Conservation (phyloP, 164 flowering plant genomes). For the Platanus orientalis region DNA sequence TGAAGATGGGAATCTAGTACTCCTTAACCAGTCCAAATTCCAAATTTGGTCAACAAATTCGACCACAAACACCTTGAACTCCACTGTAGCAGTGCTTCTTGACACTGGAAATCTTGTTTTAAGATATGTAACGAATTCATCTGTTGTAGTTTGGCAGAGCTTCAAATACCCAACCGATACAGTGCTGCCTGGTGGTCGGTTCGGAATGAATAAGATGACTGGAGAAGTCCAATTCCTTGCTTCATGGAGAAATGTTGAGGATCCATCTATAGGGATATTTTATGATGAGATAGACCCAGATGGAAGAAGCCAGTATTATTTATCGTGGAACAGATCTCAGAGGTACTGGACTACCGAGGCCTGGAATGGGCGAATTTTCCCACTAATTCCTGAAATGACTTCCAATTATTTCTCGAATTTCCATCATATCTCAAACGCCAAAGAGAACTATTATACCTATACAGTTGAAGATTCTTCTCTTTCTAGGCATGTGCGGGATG, state of each 20-base stretch:
- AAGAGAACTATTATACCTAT: constrained; percentile 14
- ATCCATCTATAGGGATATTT: constrained; percentile 49
- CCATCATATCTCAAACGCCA: background rate
- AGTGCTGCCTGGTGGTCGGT: constrained; percentile 48
- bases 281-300: constrained; percentile 18
- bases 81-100: constrained; percentile 33
- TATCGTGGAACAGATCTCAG: constrained; percentile 4
- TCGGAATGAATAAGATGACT: constrained; percentile 31
- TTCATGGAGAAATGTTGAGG: constrained; percentile 54
- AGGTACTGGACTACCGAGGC: constrained; percentile 19
- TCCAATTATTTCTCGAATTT: no score
- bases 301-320: constrained; percentile 5
- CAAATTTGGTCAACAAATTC: constrained; percentile 58
- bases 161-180: constrained; percentile 50
- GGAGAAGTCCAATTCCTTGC: constrained; percentile 21
- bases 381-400: constrained; percentile 18
- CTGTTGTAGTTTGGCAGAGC: constrained; percentile 48
- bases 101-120: constrained; percentile 61
- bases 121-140: constrained; percentile 22
- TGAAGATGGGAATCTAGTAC: constrained; percentile 15
- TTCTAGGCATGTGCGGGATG: constrained; percentile 18
- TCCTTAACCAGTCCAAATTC: constrained; percentile 9
- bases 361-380: constrained; percentile 15
- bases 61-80: constrained; percentile 16
- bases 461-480: background rate